Conservation (phyloP, 1,284 basidiomycete genomes). For the Termitomyces sp. region DNA sequence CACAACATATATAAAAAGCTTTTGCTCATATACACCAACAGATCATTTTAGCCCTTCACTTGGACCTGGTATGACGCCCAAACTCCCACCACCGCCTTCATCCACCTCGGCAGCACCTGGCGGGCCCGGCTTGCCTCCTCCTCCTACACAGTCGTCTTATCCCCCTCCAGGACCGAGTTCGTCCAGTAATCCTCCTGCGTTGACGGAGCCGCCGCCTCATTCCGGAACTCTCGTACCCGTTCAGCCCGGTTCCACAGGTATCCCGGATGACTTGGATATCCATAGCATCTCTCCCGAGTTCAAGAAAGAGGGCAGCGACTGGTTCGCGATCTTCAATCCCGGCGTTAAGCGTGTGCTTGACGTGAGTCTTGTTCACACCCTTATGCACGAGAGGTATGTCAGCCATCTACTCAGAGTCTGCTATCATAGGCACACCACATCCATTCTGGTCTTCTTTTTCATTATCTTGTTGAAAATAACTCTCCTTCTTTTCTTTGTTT, state of each 20-base stretch:
- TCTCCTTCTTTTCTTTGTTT: slow-evolving; percentile 4
- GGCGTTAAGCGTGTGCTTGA: slow-evolving; percentile 80
- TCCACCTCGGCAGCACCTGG: slow-evolving; percentile 17
- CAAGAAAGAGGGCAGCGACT: slow-evolving; percentile 72
- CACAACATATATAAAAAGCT: background rate
- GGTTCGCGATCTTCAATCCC: slow-evolving; percentile 94
- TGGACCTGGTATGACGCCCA: slow-evolving; percentile 32
- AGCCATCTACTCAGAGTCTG: background rate
- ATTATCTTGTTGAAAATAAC: background rate
- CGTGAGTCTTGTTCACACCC: slow-evolving; percentile 84
- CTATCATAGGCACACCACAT: slow-evolving; percentile 4
- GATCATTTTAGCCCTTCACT: slow-evolving; percentile 35
- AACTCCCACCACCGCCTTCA: slow-evolving; percentile 28
- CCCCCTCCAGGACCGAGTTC: slow-evolving; percentile 12
- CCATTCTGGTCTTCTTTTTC: slow-evolving; percentile 1
- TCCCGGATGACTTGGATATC: slow-evolving; percentile 38
- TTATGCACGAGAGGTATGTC: slow-evolving; percentile 86
- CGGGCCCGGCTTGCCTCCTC: slow-evolving; percentile 17
- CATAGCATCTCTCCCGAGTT: slow-evolving; percentile 35
- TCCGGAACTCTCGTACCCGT: slow-evolving; percentile 10
- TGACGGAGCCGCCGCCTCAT: slow-evolving; percentile 8
- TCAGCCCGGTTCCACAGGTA: slow-evolving; percentile 16
- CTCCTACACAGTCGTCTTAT: slow-evolving; percentile 9
- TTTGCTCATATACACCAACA: slow-evolving; percentile 5
- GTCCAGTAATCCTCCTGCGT: slow-evolving; percentile 7